Base-by-base conservation (phyloP, 1,139 yeast genomes). In the Hyphopichia wangnamkhiaoensis region DNA sequence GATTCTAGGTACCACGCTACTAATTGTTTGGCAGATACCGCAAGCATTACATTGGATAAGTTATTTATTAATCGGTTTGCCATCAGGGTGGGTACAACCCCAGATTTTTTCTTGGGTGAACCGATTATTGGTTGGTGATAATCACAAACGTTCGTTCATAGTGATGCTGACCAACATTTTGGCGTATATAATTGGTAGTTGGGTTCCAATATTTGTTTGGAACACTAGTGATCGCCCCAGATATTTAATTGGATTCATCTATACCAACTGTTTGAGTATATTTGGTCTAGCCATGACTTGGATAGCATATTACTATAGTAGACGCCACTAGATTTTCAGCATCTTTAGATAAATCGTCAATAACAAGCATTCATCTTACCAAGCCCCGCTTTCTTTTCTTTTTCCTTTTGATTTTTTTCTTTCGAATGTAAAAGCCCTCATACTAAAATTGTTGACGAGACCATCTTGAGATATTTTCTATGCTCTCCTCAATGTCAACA, bases 11-110 rank as follows among this genome's bases (percentile, higher is more conserved):
- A 63, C 69, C 43, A 48, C 64, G 0, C 45, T 59, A 12, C 52
- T 73, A 47, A 21, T 17, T 3, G n/a, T 33, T 8, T 71, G 76
- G 74, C 45, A 70, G 34, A 57, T 70, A 25, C 67, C 73, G 4
- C 46, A 45, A 12, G 63, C 71, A n/a, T 56, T 67, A 27, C 75
- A 73, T 38, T 70, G 74, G 74, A 50, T 62, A 29, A 48, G 66
- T 1, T 72, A 69, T 49, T 68, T 64, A 38, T 44, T 70, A 15
- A 50, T 68, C 3, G 72, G 74, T 2, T 50, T 65, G 19, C 70
- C 78, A 1, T 52, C 70, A 0, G 44, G 66, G 1, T 56, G 50
- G 50, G 61, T 59, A 2, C 62, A 56, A 36, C 61, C 62, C 2
- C 54, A 54, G 23, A 56, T 56, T 18, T 56, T 43, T 31, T 49